phyloP scores from a whole-genome alignment of 345 rosid species.

The Trapa incisa region DNA sequence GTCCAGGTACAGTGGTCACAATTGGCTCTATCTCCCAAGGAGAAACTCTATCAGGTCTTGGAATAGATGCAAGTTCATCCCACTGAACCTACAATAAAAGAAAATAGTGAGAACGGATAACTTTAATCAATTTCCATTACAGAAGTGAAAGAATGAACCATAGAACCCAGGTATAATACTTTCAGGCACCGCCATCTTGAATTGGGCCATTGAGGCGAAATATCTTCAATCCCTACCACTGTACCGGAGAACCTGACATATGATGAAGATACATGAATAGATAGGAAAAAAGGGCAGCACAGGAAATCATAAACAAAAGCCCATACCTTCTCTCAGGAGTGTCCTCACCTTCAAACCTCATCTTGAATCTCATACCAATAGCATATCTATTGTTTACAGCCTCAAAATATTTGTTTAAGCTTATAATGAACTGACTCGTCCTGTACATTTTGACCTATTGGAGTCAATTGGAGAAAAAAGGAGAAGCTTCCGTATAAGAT shows the following conservation, averaged over 20 bases:
- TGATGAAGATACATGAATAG: not conserved
- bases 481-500: not conserved
- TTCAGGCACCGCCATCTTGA: constrained; percentile 76
- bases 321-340: constrained; percentile 77
- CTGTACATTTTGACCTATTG: constrained; percentile 18
- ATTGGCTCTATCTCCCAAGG: constrained; percentile 91
- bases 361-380: constrained; percentile 76
- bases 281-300: not conserved
- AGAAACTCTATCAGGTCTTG: constrained; percentile 87
- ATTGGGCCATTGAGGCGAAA: constrained; percentile 65
- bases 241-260: constrained; percentile 71
- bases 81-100: constrained; percentile 53
- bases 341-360: constrained; percentile 88
- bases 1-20: constrained; percentile 27
- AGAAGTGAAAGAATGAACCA: not conserved
- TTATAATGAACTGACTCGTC: constrained; percentile 52
- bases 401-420: constrained; percentile 30
- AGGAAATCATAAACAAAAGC: not conserved
- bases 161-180: constrained; percentile 22
- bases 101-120: not conserved
- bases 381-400: constrained; percentile 48
- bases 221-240: constrained; percentile 66
- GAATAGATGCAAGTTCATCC: constrained; percentile 81
- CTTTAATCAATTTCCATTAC: not conserved
- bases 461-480: constrained; percentile 4